Base-by-base conservation (phyloP, 2,329 filamentous ascomycete genomes). In the Anthostomella pinea region DNA sequence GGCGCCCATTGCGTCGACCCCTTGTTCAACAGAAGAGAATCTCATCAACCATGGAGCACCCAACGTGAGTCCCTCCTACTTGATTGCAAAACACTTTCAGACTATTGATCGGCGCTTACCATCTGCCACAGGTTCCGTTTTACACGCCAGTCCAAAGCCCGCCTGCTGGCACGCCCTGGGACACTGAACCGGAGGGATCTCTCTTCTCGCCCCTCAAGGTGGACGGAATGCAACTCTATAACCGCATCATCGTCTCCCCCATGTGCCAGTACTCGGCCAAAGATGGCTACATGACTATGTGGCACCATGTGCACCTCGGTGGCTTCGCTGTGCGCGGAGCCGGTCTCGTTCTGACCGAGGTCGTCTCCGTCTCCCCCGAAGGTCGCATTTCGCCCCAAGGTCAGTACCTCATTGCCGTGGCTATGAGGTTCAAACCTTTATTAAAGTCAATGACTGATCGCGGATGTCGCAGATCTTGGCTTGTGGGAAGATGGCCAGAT, bases 251-350 rank as follows among this genome's bases (percentile, higher is more conserved):
- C 43, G 62, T 72, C 25, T 63, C 65, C 3, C 69, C 69, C 8
- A 68, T 73, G 66, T 71, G 69, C 60, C 69, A 65, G 54, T 51
- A 66, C 48, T 67, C 64, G 4, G 58, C 62, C n/a, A 50, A 65
- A 21, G 54, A 65, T 6, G 69, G 68, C 11, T 57, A 62, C 45
- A 54, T 63, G 42, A 68, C 63, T 3, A 60, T 63, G 10, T 72
- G 65, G 60, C 68, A 72, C 49, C 54, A 62, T 8, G 58, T 62
- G 3, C 68, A 70, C 15, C 53, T 64, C 17, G 63, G 64, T 21
- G 55, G 59, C 30, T 63, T 64, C 26, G 54, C 62, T 3, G 49
- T 52, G 14, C 57, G 62, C 5, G 66, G 66, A 5, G 52, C 54
- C 2, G 57, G 51, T 6, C 40, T 64, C 4, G 44, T 55, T 11